phyloP scores from a whole-genome alignment of 2,329 filamentous ascomycete species.

The Chaetomiaceae sp. region DNA sequence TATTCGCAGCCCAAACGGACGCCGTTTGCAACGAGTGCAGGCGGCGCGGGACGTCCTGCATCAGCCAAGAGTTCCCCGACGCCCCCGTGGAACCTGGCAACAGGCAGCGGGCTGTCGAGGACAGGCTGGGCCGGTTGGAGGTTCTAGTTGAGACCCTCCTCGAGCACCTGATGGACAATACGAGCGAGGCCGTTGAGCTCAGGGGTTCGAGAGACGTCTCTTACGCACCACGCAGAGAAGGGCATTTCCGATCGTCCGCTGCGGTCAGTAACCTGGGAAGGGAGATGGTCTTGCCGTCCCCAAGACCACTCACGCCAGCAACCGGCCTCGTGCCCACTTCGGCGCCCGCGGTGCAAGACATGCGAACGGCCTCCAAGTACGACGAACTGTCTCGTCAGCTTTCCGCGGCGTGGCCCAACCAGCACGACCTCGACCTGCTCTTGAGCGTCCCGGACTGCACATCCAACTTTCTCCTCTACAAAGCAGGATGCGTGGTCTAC shows the following conservation, averaged over 20 bases:
- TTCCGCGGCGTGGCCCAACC: background rate
- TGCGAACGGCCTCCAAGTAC: background rate
- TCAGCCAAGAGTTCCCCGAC: slow-evolving; percentile 45
- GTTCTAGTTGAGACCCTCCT: background rate
- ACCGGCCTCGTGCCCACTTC: background rate
- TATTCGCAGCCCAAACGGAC: slow-evolving; percentile 37
- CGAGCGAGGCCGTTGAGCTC: background rate
- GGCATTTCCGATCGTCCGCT: too few species aligned
- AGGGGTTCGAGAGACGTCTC: too few species aligned
- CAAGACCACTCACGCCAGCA: background rate
- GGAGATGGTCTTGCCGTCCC: background rate
- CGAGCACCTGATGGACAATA: background rate
- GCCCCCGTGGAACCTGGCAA: slow-evolving; percentile 10
- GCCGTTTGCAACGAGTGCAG: slow-evolving; percentile 43
- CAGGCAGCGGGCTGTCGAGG: background rate
- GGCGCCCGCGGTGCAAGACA: background rate
- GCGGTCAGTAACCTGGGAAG: background rate
- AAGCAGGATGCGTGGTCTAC: background rate
- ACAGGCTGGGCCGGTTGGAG: slow-evolving; percentile 7
- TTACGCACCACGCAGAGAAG: too few species aligned
- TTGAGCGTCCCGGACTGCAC: background rate
- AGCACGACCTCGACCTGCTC: background rate
- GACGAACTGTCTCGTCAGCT: background rate
- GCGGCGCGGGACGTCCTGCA: slow-evolving; percentile 39
- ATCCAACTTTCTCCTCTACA: background rate